Base-by-base conservation (phyloP, 129 eudicot genomes). In the Apium graveolens region DNA sequence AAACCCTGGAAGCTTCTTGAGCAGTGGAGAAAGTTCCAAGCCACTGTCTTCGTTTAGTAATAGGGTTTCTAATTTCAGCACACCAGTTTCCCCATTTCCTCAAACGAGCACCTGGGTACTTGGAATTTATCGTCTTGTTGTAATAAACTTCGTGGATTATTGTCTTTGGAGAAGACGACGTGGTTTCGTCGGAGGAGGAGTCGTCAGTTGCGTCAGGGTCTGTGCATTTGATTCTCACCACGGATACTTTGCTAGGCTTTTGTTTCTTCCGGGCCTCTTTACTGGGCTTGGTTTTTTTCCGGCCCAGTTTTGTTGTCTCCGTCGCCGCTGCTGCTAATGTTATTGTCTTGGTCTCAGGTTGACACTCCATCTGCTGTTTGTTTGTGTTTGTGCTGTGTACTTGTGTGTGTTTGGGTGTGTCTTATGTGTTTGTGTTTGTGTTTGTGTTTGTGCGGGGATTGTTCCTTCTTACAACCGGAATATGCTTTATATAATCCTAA, bases 91-190 rank as follows among this genome's bases (percentile, higher is more conserved):
- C 75, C 31, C 44, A 71, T 26, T 71, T 37, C 27, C 75, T 71
- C 75, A 11, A 26, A 3, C 42, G 75, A 38, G 75, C 75, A 26
- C 75, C 75, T 24, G 75, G 75, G 75, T 69, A 69, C 17, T 60
- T 69, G 12, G 44, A 34, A 5, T 5, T 69, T 24, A 29, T 71
- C 21, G 13, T 71, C 20, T 26, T 21, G 17, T 39, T 21, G 31
- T 39, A 39, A 5, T 38, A 7, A 41, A 60, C 68, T 10, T 60
- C 68, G 6, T 60, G 34, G 29, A 60, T 11, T 7, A 60, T 4
- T 26, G 27, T 17, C 27, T 71, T 71, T 3, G 75, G 42, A 10
- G 75, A 71, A 0, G 75, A 71, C 43, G 49, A 35, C 14, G 27
- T 38, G 16, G 43, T 71, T 71, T 71, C 75, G 5, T 71, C 75